A percentile compares a stretch with the other conserved stretches of the same genome.
Evolutionary conservation across 2,329 filamentous ascomycete species (phyloP).

Genomic region (Esteya vermicola): DNA sequence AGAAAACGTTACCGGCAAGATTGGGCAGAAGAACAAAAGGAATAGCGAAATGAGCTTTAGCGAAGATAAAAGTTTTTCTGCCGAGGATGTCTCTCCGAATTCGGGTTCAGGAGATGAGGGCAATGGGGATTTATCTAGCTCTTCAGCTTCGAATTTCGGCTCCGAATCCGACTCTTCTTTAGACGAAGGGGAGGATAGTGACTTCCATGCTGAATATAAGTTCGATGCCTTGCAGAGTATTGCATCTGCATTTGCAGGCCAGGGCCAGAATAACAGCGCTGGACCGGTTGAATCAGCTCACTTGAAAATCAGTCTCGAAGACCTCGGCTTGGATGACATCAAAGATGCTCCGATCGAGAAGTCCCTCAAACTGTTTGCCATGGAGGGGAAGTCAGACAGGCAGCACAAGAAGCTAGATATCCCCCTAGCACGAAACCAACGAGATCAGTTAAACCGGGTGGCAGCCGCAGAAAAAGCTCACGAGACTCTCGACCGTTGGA

Average conservation of each 20-base stretch:
- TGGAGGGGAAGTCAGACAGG: conserved; percentile 33
- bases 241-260: conserved; percentile 54
- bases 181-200: too few species aligned
- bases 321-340: conserved; percentile 56
- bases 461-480: conserved; percentile 86
- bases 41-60: conserved; percentile 25
- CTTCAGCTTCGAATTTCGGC: too few species aligned
- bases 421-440: conserved; percentile 71
- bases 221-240: conserved; percentile 53
- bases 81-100: neutral
- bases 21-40: conserved; percentile 26
- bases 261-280: conserved; percentile 28
- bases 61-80: conserved; percentile 5
- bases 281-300: conserved; percentile 32
- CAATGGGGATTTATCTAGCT: too few species aligned
- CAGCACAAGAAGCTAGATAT: conserved; percentile 55
- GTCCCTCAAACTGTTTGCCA: conserved; percentile 60
- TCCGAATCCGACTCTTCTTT: neutral
- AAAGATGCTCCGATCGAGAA: conserved; percentile 65
- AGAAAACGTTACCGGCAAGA: too few species aligned
- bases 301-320: conserved; percentile 58
- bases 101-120: conserved; percentile 14
- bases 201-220: conserved; percentile 31
- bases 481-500: conserved; percentile 80
- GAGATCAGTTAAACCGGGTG: conserved; percentile 67